A percentile compares a stretch with the other conserved stretches of the same genome.
Evolutionary conservation across 805 yeast species (phyloP).

Genomic region (Starmerella floris): DNA sequence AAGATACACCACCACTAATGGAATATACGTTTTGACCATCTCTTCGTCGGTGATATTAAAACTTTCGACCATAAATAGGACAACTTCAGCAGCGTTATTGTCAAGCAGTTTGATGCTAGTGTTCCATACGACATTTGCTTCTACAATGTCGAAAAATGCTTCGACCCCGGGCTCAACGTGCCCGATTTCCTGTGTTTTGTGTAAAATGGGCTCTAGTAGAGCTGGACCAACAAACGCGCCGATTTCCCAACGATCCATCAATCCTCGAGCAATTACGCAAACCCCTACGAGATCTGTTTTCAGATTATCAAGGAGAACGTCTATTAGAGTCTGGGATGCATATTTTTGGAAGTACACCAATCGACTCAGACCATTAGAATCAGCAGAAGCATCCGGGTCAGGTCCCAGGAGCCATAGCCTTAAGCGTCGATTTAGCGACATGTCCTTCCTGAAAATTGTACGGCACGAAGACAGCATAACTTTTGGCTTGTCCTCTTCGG

Average conservation of each 20-base stretch:
- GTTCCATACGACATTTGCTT: slow-evolving; percentile 66
- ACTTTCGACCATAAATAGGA: slow-evolving; percentile 45
- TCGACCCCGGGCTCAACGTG: slow-evolving; percentile 35
- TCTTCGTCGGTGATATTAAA: slow-evolving; percentile 81
- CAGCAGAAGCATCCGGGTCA: slow-evolving; percentile 29
- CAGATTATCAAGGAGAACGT: slow-evolving; percentile 39
- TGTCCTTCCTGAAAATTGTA: slow-evolving; percentile 68
- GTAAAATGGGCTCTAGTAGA: slow-evolving; percentile 53
- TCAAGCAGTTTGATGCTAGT: slow-evolving; percentile 37
- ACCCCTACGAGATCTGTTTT: slow-evolving; percentile 28
- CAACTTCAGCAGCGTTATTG: slow-evolving; percentile 31
- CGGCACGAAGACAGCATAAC: slow-evolving; percentile 45
- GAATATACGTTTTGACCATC: slow-evolving; percentile 62
- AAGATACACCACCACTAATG: slow-evolving; percentile 42
- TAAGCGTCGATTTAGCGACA: slow-evolving; percentile 85
- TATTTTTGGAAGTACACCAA: slow-evolving; percentile 45
- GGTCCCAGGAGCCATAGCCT: slow-evolving; percentile 94
- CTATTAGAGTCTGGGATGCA: slow-evolving; percentile 39
- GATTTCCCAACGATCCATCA: slow-evolving; percentile 92
- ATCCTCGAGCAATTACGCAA: slow-evolving; percentile 51
- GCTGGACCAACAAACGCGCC: slow-evolving; percentile 62
- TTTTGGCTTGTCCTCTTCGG: slow-evolving; percentile 41
- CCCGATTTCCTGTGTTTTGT: slow-evolving; percentile 19
- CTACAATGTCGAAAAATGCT: slow-evolving; percentile 74
- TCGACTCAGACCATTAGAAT: slow-evolving; percentile 25